Base-by-base conservation (phyloP, 2,329 filamentous ascomycete genomes). In the Pyrenochaeta sp. region DNA sequence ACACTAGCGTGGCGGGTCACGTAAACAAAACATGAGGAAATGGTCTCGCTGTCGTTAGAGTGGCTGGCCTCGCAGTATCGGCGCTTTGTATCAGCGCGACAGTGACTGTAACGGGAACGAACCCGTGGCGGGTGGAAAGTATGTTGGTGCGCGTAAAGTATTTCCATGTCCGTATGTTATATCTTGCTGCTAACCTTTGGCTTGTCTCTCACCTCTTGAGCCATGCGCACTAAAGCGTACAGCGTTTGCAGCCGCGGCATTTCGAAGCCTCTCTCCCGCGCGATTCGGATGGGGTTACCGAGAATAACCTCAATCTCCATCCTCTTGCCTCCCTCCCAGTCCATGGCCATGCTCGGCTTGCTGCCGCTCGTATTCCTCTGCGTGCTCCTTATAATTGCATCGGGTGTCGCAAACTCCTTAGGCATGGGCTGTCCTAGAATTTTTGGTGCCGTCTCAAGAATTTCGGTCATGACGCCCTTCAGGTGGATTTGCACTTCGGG, bases 271-370 rank as follows among this genome's bases (percentile, higher is more conserved):
- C 78, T 77, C 39, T 77, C 78, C 54, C 82, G 73, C 7, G 86
- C 86, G 32, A 87, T 83, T 52, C 83, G 73, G 20, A 89, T 81
- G 1, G 86, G 85, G 62, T 89, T 89, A 1, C 87, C 86, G 17
- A 89, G 64, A 27, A 89, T 88, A 23, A 88, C 86, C 69, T 89
- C 87, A 36, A 89, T 65, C 74, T 90, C 87, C 77, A 89, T 78
- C 27, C 79, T 79, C 60, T 83, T 77, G 0, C 83, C 82, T 2
- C 76, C 77, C 67, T 87, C 84, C 84, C 85, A 89, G 61, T 89
- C 87, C 10, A 86, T 69, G 57, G 87, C 73, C 87, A 89, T 89
- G 62, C 65, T 82, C 61, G 71, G 79, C 57, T 81, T 80, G 13
- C 82, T 84, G 0, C 85, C 86, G 63, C 28, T 72, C 22, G 76